Base-by-base conservation (phyloP, 2,329 filamentous ascomycete genomes). In the Ampelomyces quisqualis region DNA sequence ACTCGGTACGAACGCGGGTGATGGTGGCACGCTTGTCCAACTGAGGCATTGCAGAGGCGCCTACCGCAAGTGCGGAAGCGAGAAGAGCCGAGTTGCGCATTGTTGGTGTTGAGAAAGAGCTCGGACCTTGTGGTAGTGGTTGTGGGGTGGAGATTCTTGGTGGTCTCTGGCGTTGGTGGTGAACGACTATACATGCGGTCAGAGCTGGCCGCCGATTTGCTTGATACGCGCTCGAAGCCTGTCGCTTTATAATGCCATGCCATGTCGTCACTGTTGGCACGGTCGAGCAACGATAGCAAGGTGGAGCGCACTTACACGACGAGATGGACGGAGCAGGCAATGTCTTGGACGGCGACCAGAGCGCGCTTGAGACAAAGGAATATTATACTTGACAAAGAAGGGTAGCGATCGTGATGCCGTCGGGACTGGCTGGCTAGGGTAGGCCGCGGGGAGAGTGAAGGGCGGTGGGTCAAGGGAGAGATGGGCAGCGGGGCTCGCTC, bases 81-180 rank as follows among this genome's bases (percentile, higher is more conserved):
- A 65, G 39, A 38, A 64, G 40, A 34, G 59, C 10, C 10, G 45
- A 49, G 18, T 55, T 56, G 39, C 54, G 60, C 63, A 67, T 67
- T 17, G 34, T 57, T 35, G 44, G 38, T n/a, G 27, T 30, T 36
- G 23, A 14, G 26, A 36, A 50, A 40, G 30, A 43, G 39, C 11
- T 37, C 32, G 32, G 17, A 31, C 40, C 11, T 34, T 37, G 29
- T 45, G 13, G 9, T 34, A 40, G 33, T 27, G 35, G 21, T 19
- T 29, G 22, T 28, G 27, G 36, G 39, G 7, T 19, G n/a, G n/a
- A n/a, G n/a, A n/a, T n/a, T n/a, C n/a, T n/a, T n/a, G n/a, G n/a
- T n/a, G n/a, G n/a, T n/a, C n/a, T n/a, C n/a, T n/a, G n/a, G 35
- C 26, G 29, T 13, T 18, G 11, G 13, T 29, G 10, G 19, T 17